Conservation (phyloP, 2,329 filamentous ascomycete genomes). For the Botrytis porri region DNA sequence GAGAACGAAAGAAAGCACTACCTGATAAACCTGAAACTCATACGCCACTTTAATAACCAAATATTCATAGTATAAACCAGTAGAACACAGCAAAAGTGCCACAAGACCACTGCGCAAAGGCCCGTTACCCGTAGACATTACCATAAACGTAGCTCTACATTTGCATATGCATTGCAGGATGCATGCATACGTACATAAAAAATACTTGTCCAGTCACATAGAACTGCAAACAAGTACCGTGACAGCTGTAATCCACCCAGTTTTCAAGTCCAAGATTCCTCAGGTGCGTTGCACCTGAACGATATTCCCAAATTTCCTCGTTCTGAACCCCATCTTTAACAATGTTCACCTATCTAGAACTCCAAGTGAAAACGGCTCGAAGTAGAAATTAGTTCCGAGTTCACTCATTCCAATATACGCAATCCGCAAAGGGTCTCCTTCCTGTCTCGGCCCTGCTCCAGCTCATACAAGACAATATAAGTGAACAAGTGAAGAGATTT, state of each 20-base stretch:
- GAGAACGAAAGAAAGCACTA: background rate
- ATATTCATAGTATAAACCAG: background rate
- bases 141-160: background rate
- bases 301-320: background rate
- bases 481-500: background rate
- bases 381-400: background rate
- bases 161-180: conserved; percentile 9
- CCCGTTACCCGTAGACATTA: conserved; percentile 3
- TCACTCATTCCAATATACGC: background rate
- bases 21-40: conserved; percentile 1
- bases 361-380: background rate
- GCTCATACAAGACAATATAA: conserved; percentile 8
- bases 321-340: background rate
- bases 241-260: background rate
- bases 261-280: background rate
- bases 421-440: background rate
- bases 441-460: conserved; percentile 3
- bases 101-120: background rate
- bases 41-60: background rate
- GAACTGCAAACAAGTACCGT: background rate
- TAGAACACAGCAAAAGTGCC: background rate
- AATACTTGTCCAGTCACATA: background rate
- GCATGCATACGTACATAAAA: background rate
- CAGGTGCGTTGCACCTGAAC: background rate
- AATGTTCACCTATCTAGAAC: background rate